Base-by-base conservation (phyloP, 148 eudicot species). In the Pouteria glomerata region DNA sequence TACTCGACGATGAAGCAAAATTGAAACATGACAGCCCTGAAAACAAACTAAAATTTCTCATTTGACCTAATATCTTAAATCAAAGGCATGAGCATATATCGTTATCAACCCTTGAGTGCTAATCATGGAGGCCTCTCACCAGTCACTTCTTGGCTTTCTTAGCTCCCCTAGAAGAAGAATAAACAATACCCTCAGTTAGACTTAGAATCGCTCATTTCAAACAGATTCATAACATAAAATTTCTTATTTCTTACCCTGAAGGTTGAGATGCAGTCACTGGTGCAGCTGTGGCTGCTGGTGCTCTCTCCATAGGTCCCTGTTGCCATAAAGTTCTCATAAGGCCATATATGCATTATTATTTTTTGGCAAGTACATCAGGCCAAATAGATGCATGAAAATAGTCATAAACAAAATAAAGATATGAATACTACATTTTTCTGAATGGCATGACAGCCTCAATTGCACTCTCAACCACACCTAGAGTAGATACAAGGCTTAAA, bases 271-370 rank as follows among this genome's bases (percentile, higher is more conserved):
- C n/a, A n/a, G n/a, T n/a, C n/a, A n/a, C n/a, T n/a, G n/a, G n/a
- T n/a, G n/a, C n/a, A n/a, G n/a, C n/a, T n/a, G n/a, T n/a, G n/a
- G n/a, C n/a, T n/a, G n/a, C n/a, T n/a, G 82, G 80, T 31, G 78
- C 80, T 74, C 66, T 82, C 63, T 73, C 82, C 2, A 34, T 60
- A 63, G 80, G 85, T 35, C 85, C 85, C 82, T 78, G 75, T 45
- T 11, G 10, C 21, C 21, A 48, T 8, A 12, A 8, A 12, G 15
- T 3, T 4, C 12, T 45, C 51, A 48, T 16, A 8, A 12, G 51
- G 18, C 51, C 51, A 45, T 4, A 45, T 15, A 45, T 8, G n/a
- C n/a, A n/a, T n/a, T n/a, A 15, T 45, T 45, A 3, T 45, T 45
- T 45, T 45, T 45, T 3, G 51, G 1, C 1, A 45, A 37, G 18